A percentile compares a stretch with the other conserved stretches of the same genome.
These are phyloP conservation scores for Inonotus obliquus DNA, from an alignment of 1,284 basidiomycete genomes.

Conservation along the genomic window DNA sequence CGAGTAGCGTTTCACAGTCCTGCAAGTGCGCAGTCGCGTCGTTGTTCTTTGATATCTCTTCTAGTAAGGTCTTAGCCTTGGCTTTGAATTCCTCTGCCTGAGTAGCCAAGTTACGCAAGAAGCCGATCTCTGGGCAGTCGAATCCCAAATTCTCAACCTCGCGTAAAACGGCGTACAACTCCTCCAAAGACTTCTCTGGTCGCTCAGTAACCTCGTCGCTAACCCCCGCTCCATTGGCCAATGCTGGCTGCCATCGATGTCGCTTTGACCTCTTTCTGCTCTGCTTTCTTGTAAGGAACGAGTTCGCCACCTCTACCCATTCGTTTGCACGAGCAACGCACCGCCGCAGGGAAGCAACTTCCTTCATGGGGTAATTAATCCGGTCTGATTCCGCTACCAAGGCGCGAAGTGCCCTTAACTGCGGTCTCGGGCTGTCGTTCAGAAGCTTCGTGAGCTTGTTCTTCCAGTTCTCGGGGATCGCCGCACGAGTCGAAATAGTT, in stretches of 20 bases:
- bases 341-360: slow-evolving; percentile 68
- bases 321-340: slow-evolving; percentile 79
- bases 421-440: slow-evolving; percentile 62
- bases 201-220: slow-evolving; percentile 57
- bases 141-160: slow-evolving; percentile 77
- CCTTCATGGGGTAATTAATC: slow-evolving; percentile 70
- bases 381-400: slow-evolving; percentile 84
- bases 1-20: slow-evolving; percentile 66
- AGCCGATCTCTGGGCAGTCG: slow-evolving; percentile 67
- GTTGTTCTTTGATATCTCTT: slow-evolving; percentile 28
- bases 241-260: slow-evolving; percentile 45
- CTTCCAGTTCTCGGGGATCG: slow-evolving; percentile 73
- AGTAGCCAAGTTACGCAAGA: slow-evolving; percentile 51
- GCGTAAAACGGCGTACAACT: slow-evolving; percentile 60
- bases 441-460: slow-evolving; percentile 67
- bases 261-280: slow-evolving; percentile 67
- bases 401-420: slow-evolving; percentile 70
- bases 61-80: slow-evolving; percentile 50
- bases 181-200: slow-evolving; percentile 62
- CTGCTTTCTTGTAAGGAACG: slow-evolving; percentile 67
- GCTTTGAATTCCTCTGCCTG: slow-evolving; percentile 62
- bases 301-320: slow-evolving; percentile 79
- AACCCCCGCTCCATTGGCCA: slow-evolving; percentile 31
- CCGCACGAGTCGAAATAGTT: slow-evolving; percentile 68
- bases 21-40: slow-evolving; percentile 56